phyloP scores from a whole-genome alignment of 176 grass and related monocot species.

The Chrysopogon serrulatus region DNA sequence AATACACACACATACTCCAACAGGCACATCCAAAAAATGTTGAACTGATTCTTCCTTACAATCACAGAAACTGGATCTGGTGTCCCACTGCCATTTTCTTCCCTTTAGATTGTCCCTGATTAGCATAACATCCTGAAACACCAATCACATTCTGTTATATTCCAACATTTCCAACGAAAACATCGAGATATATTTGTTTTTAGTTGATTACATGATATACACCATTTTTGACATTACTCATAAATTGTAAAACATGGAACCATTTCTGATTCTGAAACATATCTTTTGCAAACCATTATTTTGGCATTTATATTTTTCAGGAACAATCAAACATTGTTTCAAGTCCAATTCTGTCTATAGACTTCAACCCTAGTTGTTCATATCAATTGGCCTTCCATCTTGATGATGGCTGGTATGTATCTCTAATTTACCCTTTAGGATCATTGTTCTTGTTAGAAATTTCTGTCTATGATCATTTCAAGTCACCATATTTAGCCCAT shows the following conservation, averaged over 20 bases:
- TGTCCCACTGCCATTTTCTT: too few species aligned
- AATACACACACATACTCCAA: too few species aligned
- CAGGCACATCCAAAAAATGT: not conserved
- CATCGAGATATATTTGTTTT: not conserved
- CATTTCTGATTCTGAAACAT: not conserved
- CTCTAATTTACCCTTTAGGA: not conserved
- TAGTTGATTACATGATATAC: slow-evolving; percentile 4
- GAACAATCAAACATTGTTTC: slow-evolving; percentile 87
- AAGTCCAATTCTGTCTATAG: slow-evolving; percentile 68
- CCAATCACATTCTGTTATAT: not conserved
- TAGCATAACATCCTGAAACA: not conserved
- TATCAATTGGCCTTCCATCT: slow-evolving; percentile 89
- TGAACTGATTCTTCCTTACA: not conserved
- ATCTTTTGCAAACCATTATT: not conserved
- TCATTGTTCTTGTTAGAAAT: slow-evolving; percentile 24
- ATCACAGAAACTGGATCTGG: not conserved
- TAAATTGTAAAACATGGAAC: not conserved
- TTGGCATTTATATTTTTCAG: slow-evolving; percentile 44
- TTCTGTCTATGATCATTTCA: slow-evolving; percentile 4
- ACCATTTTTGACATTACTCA: not conserved
- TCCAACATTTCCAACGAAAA: not conserved
- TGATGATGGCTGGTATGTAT: slow-evolving; percentile 83
- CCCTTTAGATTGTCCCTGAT: not conserved
- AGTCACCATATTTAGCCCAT: not conserved
- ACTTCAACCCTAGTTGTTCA: slow-evolving; percentile 71